Percentiles rank a stretch among this genome's conserved stretches.
These are phyloP conservation scores for Prunus armeniaca DNA, from an alignment of 306 rosid species.

Conservation along the genomic window DNA sequence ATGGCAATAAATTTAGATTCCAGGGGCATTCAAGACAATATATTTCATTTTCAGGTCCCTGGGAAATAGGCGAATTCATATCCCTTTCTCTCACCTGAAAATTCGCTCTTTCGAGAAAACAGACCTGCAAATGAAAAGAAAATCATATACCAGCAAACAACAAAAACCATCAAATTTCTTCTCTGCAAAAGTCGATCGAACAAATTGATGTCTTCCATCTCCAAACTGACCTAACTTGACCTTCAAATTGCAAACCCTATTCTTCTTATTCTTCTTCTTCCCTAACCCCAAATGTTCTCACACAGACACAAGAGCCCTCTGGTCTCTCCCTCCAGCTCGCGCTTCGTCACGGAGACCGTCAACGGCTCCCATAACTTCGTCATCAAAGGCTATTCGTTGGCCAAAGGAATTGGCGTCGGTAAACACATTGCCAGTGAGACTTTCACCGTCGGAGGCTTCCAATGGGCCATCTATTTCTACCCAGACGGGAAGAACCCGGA, in stretches of 20 bases:
- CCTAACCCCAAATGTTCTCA: neutral
- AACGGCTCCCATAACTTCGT: constrained; percentile 96
- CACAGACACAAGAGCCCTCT: constrained; percentile 25
- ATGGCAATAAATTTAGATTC: too few relatives aligned
- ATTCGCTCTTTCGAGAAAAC: too few relatives aligned
- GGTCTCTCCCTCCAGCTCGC: constrained; percentile 71
- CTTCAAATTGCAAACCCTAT: neutral
- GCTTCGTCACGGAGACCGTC: constrained; percentile 88
- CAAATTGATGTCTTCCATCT: too few relatives aligned
- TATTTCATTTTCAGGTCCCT: too few relatives aligned
- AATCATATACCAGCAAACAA: too few relatives aligned
- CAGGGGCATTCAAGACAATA: too few relatives aligned
- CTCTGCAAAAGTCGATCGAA: too few relatives aligned
- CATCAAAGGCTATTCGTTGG: constrained; percentile 80
- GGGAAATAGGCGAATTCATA: too few relatives aligned
- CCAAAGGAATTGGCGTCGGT: constrained; percentile 93
- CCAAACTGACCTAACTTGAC: too few relatives aligned
- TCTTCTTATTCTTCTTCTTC: neutral
- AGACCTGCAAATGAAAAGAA: too few relatives aligned
- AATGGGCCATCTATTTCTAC: constrained; percentile 95
- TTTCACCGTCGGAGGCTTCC: constrained; percentile 88
- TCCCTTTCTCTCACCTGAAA: too few relatives aligned
- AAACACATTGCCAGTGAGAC: constrained; percentile 93
- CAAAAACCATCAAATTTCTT: too few relatives aligned
- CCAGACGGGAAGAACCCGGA: constrained; percentile 97